Evolutionary conservation across 495 filamentous ascomycete species (phyloP).

Genomic region (Eremomyces bilateralis): DNA sequence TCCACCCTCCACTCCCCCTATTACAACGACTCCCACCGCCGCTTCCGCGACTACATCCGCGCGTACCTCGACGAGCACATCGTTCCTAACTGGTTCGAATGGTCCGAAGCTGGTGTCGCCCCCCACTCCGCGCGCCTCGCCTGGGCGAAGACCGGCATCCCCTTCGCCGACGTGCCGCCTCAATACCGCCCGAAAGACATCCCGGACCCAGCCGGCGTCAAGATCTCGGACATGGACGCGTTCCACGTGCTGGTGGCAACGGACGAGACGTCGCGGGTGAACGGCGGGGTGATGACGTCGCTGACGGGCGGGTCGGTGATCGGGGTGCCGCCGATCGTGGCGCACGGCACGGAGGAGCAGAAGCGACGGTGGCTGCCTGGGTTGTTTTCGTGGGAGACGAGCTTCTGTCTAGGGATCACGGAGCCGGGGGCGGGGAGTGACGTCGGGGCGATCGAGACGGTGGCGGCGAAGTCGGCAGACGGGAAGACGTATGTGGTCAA

Average conservation of each 20-base stretch:
- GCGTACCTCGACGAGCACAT: slow-evolving; percentile 15
- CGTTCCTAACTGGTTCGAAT: slow-evolving; percentile 17
- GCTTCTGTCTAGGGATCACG: slow-evolving; percentile 15
- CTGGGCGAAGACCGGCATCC: slow-evolving; percentile 16
- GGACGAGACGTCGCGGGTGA: slow-evolving; percentile 16
- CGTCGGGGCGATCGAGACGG: slow-evolving; percentile 13
- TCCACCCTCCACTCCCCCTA: slow-evolving; percentile 17
- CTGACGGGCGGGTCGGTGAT: slow-evolving; percentile 12
- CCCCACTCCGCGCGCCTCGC: slow-evolving; percentile 8
- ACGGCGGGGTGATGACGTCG: slow-evolving; percentile 15
- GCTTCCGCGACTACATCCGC: slow-evolving; percentile 13
- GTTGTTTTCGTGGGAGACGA: slow-evolving; percentile 15
- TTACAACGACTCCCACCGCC: slow-evolving; percentile 18
- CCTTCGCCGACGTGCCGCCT: slow-evolving; percentile 18
- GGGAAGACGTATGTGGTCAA: slow-evolving; percentile 15
- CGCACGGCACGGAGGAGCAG: slow-evolving; percentile 14
- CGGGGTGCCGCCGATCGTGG: slow-evolving; percentile 13
- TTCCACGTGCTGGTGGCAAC: slow-evolving; percentile 18
- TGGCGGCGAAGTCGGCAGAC: slow-evolving; percentile 11
- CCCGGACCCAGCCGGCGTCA: slow-evolving; percentile 16
- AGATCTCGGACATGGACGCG: slow-evolving; percentile 16
- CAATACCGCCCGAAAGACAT: slow-evolving; percentile 14
- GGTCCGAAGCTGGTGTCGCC: slow-evolving; percentile 18
- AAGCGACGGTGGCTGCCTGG: slow-evolving; percentile 13
- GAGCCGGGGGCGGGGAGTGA: slow-evolving; percentile 15